Conservation (phyloP, 2,329 filamentous ascomycete species). For the Diaporthe helianthi region DNA sequence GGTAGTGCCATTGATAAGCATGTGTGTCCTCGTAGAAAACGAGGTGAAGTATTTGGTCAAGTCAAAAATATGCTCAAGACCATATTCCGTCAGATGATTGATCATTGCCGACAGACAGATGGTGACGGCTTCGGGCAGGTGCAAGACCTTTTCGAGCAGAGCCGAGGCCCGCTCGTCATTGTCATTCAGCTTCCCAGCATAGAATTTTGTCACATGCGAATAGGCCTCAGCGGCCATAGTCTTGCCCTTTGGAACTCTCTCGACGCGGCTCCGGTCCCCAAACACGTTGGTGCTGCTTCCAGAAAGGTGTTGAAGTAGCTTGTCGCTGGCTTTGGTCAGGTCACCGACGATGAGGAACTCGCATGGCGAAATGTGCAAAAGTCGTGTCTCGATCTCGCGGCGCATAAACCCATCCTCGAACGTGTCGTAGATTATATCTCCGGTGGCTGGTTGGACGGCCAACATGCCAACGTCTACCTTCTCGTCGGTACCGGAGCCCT, state of each 20-base stretch:
- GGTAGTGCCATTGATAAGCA: constrained; percentile 95
- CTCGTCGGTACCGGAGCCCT: constrained; percentile 84
- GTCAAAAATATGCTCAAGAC: constrained; percentile 93
- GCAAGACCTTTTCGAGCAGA: constrained; percentile 85
- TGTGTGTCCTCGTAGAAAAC: constrained; percentile 92
- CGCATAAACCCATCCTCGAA: constrained; percentile 99
- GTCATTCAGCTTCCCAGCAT: constrained; percentile 81
- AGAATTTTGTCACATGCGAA: constrained; percentile 91
- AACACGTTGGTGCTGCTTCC: constrained; percentile 91
- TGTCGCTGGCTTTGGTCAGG: constrained; percentile 88
- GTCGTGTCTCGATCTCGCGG: constrained; percentile 91
- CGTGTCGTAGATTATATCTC: constrained; percentile 93
- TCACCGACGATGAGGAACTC: constrained; percentile 94
- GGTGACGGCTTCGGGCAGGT: constrained; percentile 83
- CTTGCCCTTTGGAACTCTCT: constrained; percentile 77
- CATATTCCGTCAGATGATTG: constrained; percentile 87
- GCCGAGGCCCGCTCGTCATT: constrained; percentile 64
- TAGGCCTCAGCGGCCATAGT: constrained; percentile 85
- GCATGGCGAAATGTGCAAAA: constrained; percentile 93
- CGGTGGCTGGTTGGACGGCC: constrained; percentile 93
- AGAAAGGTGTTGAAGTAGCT: constrained; percentile 87
- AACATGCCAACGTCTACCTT: constrained; percentile 91
- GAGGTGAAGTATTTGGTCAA: constrained; percentile 97
- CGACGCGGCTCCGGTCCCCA: constrained; percentile 86
- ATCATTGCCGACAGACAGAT: constrained; percentile 98